Conservation (phyloP, 805 yeast species). For the Saccharomycopsis olivae region DNA sequence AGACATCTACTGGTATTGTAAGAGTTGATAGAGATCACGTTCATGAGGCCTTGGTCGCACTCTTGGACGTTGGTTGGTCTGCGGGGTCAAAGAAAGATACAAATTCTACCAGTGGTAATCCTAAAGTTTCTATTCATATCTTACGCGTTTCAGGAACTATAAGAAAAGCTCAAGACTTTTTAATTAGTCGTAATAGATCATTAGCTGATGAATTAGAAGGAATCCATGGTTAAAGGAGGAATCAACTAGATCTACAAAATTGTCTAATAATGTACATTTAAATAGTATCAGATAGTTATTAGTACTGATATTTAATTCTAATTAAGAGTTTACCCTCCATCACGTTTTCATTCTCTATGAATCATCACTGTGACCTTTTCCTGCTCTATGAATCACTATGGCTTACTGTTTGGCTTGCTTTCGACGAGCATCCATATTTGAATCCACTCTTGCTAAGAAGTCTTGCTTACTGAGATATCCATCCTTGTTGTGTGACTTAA, state of each 20-base stretch:
- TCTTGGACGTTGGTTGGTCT: constrained; percentile 6
- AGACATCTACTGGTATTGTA: constrained; percentile 16
- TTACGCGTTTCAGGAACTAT: constrained; percentile 16
- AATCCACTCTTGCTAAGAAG: constrained; percentile 67
- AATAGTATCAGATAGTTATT: too few relatives aligned
- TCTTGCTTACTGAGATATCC: constrained; percentile 91
- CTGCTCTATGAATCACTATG: too few relatives aligned
- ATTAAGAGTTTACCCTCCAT: too few relatives aligned
- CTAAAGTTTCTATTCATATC: constrained; percentile 6
- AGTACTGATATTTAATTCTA: too few relatives aligned
- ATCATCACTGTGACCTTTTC: too few relatives aligned
- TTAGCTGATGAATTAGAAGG: not conserved
- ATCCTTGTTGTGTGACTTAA: constrained; percentile 69
- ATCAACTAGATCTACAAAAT: too few relatives aligned
- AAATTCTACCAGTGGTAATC: not conserved
- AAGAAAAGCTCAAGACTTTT: constrained; percentile 14
- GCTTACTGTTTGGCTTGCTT: too few relatives aligned
- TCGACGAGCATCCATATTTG: constrained; percentile 28
- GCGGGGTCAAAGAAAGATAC: not conserved
- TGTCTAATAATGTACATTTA: too few relatives aligned
- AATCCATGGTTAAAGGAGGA: not conserved
- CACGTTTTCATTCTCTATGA: too few relatives aligned
- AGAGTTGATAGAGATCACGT: constrained; percentile 11
- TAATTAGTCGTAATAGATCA: constrained; percentile 9
- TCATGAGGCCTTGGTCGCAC: constrained; percentile 10